A percentile compares a stretch with the other conserved stretches of the same genome.
Conservation (phyloP, 768 basidiomycete species). For the Leccinellum rugosiceps region DNA sequence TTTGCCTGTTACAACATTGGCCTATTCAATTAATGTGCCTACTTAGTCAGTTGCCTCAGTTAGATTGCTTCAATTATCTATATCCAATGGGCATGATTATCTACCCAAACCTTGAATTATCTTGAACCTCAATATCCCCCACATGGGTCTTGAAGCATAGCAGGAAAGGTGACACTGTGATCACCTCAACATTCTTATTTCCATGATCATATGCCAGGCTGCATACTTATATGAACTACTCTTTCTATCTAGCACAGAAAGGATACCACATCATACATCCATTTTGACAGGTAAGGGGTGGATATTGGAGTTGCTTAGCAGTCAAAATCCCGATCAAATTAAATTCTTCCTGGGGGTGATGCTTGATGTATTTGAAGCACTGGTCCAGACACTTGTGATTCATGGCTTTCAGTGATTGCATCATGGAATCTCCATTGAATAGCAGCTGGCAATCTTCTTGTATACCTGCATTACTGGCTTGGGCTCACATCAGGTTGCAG, state of each 20-base stretch:
- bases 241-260: neutral
- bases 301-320: conserved; percentile 1
- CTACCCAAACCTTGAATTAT: no score
- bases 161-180: no score
- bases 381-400: neutral
- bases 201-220: no score
- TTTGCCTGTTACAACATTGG: no score
- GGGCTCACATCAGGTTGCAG: conserved; percentile 1
- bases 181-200: no score
- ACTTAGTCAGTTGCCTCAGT: no score
- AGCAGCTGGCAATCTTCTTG: conserved; percentile 14
- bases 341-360: neutral
- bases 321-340: conserved; percentile 1
- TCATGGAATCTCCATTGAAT: conserved; percentile 1
- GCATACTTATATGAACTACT: no score
- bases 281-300: conserved; percentile 2
- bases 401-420: neutral
- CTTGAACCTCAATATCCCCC: no score
- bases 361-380: neutral
- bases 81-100: no score
- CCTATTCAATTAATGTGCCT: no score
- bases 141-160: no score
- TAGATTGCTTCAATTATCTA: no score
- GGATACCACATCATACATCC: neutral
- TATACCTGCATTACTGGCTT: conserved; percentile 11